phyloP scores from a whole-genome alignment of 257 asterid species.

The Handroanthus guayacan region DNA sequence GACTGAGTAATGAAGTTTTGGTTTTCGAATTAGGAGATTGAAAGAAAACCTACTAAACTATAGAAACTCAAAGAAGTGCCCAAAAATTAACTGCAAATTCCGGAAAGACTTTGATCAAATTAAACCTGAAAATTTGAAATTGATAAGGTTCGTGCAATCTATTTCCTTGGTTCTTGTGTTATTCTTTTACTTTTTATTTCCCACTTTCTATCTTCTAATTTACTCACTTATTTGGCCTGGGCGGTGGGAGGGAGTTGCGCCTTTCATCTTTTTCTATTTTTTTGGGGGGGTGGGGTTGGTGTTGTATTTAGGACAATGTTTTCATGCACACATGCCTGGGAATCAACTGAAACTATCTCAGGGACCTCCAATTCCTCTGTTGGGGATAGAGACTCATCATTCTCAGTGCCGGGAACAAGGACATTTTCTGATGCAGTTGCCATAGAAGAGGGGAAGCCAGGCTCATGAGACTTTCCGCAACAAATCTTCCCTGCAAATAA shows the following conservation, averaged over 20 bases:
- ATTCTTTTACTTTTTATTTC: neutral
- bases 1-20: conserved; percentile 5
- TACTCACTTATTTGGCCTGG: neutral
- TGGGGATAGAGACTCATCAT: conserved; percentile 52
- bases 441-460: conserved; percentile 59
- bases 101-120: conserved; percentile 10
- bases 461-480: conserved; percentile 60
- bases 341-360: conserved; percentile 52
- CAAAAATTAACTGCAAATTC: neutral
- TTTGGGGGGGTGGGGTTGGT: neutral
- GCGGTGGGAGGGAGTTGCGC: neutral
- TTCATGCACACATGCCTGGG: conserved; percentile 57
- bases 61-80: conserved; percentile 19
- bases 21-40: neutral
- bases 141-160: neutral
- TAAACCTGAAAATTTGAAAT: conserved; percentile 17
- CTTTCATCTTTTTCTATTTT: no score
- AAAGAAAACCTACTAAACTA: neutral
- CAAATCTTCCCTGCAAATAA: conserved; percentile 71
- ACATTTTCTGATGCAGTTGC: conserved; percentile 77
- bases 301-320: neutral
- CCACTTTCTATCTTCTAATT: neutral
- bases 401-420: conserved; percentile 79
- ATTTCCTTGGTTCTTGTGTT: neutral
- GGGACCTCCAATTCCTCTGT: conserved; percentile 48